phyloP scores from a whole-genome alignment of 768 basidiomycete species.

The Dioszegia crocea region DNA sequence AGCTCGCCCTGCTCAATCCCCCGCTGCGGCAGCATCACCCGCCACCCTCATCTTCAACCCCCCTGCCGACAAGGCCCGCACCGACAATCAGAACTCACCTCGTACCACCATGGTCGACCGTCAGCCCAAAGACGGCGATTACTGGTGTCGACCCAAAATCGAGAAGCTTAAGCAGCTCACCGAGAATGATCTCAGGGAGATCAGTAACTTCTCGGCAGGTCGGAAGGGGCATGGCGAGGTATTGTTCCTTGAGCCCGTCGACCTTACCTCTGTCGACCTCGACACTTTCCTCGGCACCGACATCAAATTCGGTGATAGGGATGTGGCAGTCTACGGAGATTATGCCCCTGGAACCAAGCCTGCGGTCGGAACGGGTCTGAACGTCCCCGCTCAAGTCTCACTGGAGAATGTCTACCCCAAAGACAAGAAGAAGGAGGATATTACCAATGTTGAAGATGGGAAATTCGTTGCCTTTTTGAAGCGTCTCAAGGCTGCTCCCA shows the following conservation, averaged over 20 bases:
- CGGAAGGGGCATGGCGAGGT: slow-evolving; percentile 90
- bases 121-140: slow-evolving; percentile 67
- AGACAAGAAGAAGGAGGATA: slow-evolving; percentile 84
- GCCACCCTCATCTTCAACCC: slow-evolving; percentile 22
- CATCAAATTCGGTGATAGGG: slow-evolving; percentile 82
- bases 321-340: slow-evolving; percentile 90
- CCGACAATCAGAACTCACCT: not conserved
- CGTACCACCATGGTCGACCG: not conserved
- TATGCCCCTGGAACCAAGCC: slow-evolving; percentile 77
- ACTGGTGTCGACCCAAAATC: slow-evolving; percentile 80
- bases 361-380: slow-evolving; percentile 75
- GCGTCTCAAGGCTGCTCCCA: slow-evolving; percentile 75
- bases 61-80: not conserved
- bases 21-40: slow-evolving; percentile 14
- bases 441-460: slow-evolving; percentile 76
- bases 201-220: slow-evolving; percentile 76
- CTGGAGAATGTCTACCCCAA: slow-evolving; percentile 79
- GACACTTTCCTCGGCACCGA: slow-evolving; percentile 78
- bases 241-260: slow-evolving; percentile 67
- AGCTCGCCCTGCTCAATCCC: slow-evolving; percentile 11
- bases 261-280: slow-evolving; percentile 80
- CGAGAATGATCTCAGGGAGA: slow-evolving; percentile 67
- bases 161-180: slow-evolving; percentile 65
- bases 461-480: slow-evolving; percentile 68
- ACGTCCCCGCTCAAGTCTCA: slow-evolving; percentile 74